phyloP scores from a whole-genome alignment of 331 rosid species.

The Phaseolus coccineus region DNA sequence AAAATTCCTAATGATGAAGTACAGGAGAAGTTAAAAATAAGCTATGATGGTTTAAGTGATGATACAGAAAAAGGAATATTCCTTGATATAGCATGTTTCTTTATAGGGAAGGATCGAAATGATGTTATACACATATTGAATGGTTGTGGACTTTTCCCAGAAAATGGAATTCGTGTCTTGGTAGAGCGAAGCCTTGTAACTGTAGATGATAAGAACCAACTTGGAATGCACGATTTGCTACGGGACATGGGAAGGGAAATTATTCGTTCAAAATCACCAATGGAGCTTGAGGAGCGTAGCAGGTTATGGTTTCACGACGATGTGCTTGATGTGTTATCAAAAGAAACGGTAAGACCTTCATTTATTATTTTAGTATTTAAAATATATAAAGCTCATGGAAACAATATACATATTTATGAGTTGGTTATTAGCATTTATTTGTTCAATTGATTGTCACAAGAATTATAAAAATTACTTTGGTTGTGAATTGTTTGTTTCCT shows the following conservation, averaged over 20 bases:
- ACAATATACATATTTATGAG: background rate
- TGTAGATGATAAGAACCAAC: slow-evolving; percentile 9
- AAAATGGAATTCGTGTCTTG: slow-evolving; percentile 41
- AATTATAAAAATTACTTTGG: background rate
- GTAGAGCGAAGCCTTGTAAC: slow-evolving; percentile 40
- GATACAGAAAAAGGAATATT: slow-evolving; percentile 28
- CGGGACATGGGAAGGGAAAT: slow-evolving; percentile 48
- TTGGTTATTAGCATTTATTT: background rate
- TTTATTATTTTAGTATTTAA: background rate
- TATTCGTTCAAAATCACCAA: slow-evolving; percentile 11
- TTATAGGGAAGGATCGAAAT: slow-evolving; percentile 31
- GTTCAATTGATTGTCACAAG: background rate
- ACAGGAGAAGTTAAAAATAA: slow-evolving; percentile 37
- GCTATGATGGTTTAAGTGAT: slow-evolving; percentile 41
- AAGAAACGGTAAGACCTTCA: background rate
- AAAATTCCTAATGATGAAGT: slow-evolving; percentile 38
- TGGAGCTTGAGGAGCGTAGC: slow-evolving; percentile 8
- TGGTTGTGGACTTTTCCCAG: slow-evolving; percentile 25
- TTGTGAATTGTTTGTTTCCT: background rate
- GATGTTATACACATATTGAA: slow-evolving; percentile 25
- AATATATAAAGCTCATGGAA: background rate
- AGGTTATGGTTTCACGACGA: slow-evolving; percentile 36
- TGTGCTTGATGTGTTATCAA: slow-evolving; percentile 12
- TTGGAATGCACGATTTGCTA: slow-evolving; percentile 42
- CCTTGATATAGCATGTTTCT: slow-evolving; percentile 44